A percentile compares a stretch with the other conserved stretches of the same genome.
These are phyloP conservation scores for Tubosaeta brunneosetosa DNA, from an alignment of 768 basidiomycete genomes.

Conservation along the genomic window DNA sequence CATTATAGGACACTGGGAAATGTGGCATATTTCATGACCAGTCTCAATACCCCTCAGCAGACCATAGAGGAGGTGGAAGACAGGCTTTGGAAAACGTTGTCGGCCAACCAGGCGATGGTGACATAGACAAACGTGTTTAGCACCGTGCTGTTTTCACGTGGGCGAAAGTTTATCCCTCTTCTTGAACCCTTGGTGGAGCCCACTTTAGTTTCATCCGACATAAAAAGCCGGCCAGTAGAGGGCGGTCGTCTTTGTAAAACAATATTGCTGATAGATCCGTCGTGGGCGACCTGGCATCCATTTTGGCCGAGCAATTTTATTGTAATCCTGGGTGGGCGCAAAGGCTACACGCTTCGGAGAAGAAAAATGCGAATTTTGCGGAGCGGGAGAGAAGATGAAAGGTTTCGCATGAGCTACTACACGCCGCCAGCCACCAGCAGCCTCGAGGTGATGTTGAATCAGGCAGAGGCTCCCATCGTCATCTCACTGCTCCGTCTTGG, in stretches of 20 bases:
- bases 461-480: background rate
- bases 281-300: too few relatives aligned
- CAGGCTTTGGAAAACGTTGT: slow-evolving; percentile 46
- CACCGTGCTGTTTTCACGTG: too few relatives aligned
- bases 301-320: background rate
- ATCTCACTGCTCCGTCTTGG: background rate
- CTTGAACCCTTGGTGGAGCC: too few relatives aligned
- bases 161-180: too few relatives aligned
- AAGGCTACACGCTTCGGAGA: too few relatives aligned
- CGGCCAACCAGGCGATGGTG: background rate
- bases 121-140: too few relatives aligned
- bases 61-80: slow-evolving; percentile 60
- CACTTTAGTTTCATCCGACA: too few relatives aligned
- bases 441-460: background rate
- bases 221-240: too few relatives aligned
- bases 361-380: background rate
- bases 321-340: background rate
- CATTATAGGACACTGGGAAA: slow-evolving; percentile 89
- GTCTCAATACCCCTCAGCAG: slow-evolving; percentile 61
- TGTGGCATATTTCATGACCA: slow-evolving; percentile 90
- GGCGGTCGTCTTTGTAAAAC: too few relatives aligned
- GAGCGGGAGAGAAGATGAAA: background rate
- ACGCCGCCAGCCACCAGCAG: background rate
- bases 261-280: too few relatives aligned
- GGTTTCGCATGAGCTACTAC: background rate